These are phyloP conservation scores for Croton laevigatus DNA, from an alignment of 441 rosid genomes.

Conservation along the genomic window DNA sequence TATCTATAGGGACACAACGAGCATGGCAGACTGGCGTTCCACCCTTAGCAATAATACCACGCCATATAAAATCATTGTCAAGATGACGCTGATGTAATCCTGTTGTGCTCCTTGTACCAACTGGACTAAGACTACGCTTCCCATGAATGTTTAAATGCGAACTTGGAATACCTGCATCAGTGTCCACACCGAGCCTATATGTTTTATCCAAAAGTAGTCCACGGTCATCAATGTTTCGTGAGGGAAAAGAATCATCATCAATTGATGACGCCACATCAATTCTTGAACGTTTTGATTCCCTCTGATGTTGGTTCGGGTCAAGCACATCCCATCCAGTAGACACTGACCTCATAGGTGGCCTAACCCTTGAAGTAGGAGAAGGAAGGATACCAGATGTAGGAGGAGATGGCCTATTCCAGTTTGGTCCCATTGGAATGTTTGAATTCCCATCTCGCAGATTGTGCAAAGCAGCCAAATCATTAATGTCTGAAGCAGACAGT, in stretches of 20 bases:
- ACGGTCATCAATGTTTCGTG: conserved; percentile 48
- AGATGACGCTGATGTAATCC: conserved; percentile 34
- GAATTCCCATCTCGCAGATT: conserved; percentile 35
- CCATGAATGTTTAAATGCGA: conserved; percentile 40
- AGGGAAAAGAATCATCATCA: conserved; percentile 49
- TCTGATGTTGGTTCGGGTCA: conserved; percentile 55
- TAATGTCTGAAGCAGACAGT: conserved; percentile 47
- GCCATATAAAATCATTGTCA: conserved; percentile 67
- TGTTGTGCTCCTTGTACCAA: conserved; percentile 29
- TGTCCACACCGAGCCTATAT: conserved; percentile 41
- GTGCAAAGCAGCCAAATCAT: conserved; percentile 36
- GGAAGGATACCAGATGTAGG: conserved; percentile 56
- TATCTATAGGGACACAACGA: conserved; percentile 62
- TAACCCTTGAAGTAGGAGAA: conserved; percentile 56
- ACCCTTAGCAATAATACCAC: conserved; percentile 77
- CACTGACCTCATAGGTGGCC: conserved; percentile 50
- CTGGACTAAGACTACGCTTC: conserved; percentile 47
- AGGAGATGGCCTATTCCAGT: conserved; percentile 71
- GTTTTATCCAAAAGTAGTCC: conserved; percentile 42
- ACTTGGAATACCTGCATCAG: conserved; percentile 38
- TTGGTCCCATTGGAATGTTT: conserved; percentile 34
- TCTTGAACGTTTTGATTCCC: conserved; percentile 69
- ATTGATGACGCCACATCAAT: conserved; percentile 49
- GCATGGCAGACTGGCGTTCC: conserved; percentile 77
- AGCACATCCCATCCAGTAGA: conserved; percentile 79